Evolutionary conservation across 805 yeast species (phyloP), one percentile per base, ranked within the genome.

Genomic region (Saturnispora serradocipensis): DNA sequence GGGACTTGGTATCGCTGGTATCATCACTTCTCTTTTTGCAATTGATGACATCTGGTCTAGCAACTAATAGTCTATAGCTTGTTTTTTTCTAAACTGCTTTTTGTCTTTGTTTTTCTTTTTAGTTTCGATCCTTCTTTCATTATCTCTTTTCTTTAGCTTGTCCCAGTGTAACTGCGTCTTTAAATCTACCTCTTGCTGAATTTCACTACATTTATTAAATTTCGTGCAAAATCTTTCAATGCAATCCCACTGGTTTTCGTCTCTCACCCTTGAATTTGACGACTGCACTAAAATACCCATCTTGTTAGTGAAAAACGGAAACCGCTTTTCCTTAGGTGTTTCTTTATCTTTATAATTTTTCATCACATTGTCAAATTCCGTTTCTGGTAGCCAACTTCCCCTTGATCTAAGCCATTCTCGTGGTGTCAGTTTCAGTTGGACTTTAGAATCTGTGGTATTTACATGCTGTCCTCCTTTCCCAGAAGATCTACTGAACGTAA

Each of bases 1-100:
- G 15, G 42, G 24, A 50, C 76, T 86, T 67, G 74, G 77, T 52
- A 69, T 38, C 8, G 42, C 42, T 38, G 98, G 98, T 64, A 76
- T 85, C 25, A 69, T 86, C 53, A 88, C 97, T 32, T 84, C 96
- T 39, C 54, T 81, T 46, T 72, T 88, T 67, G 96, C 96, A 43
- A 72, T 88, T 49, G 78, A 76, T 63, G 89, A 85, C 60, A 63
- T 82, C 58, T 83, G 95, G 95, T 70, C 30, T 40, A 40, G 30
- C n/a, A 7, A 25, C 25, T 40, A 22, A 15, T 40, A 22, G n/a
- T 40, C 20, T 16, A 22, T 52, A 46, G 44, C 24, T 38, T 39
- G 45, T 25, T 16, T 36, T 27, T 25, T 46, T 27, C 44, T 43
- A 32, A 20, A 30, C 48, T 34, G 35, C 28, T 27, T 43, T 24